Conservation (phyloP, 2,329 filamentous ascomycete species). For the Epichloe hybrida region DNA sequence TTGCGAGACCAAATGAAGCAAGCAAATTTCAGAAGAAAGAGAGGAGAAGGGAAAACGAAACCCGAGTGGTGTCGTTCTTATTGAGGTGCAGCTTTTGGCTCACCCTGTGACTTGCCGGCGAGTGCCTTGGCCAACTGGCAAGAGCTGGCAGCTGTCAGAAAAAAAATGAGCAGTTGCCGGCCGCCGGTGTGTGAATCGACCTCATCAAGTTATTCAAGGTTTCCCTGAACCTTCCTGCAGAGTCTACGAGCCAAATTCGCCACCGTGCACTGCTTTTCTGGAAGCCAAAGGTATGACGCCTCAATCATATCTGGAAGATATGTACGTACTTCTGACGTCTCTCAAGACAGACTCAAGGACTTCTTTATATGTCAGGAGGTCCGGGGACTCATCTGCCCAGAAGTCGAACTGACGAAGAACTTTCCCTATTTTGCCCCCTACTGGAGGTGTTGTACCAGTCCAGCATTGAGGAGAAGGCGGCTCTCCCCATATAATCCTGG, state of each 20-base stretch:
- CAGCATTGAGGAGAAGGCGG: slow-evolving; percentile 1
- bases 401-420: slow-evolving; percentile 10
- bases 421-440: slow-evolving; percentile 10
- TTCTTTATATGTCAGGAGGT: slow-evolving; percentile 7
- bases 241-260: too few species aligned
- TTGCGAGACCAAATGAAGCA: not conserved
- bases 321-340: slow-evolving; percentile 7
- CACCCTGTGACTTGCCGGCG: not conserved
- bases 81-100: not conserved
- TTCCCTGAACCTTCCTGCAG: too few species aligned
- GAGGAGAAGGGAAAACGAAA: not conserved
- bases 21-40: not conserved
- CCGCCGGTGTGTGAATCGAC: not conserved
- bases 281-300: too few species aligned
- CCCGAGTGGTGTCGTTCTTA: too few species aligned
- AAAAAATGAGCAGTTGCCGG: not conserved
- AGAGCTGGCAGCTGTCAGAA: not conserved
- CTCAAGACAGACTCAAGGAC: slow-evolving; percentile 6
- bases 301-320: not conserved
- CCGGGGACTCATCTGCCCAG: slow-evolving; percentile 9
- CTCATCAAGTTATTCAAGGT: too few species aligned
- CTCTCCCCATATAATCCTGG: slow-evolving; percentile 7
- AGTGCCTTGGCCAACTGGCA: not conserved
- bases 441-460: slow-evolving; percentile 3
- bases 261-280: too few species aligned